Base-by-base conservation (phyloP, 768 basidiomycete species). In the Leucocoprinus leucothites region DNA sequence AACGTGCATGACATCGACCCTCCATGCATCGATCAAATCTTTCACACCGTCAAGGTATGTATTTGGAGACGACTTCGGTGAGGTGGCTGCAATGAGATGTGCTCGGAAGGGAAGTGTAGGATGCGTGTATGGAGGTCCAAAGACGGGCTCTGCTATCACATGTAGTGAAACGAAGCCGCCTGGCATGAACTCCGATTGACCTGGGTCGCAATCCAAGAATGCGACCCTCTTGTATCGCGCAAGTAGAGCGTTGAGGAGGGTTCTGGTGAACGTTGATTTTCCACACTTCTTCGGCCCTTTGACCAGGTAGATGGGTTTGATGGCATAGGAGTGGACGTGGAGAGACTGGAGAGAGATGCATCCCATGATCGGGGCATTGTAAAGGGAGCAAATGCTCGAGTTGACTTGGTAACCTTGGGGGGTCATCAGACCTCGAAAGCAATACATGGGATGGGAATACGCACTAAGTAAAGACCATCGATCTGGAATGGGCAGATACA, bases 181-280 rank as follows among this genome's bases (percentile, higher is more conserved):
- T 0, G 91, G 87, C 0, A 89, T 87, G 65, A 98, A 96, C 68
- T 98, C 95, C 3, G 93, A 89, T 69, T 99, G 96, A 16, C 96
- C 96, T 3, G 91, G 62, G 69, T 99, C 96, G 57, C 90, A 91
- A 66, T 98, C 96, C 7, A 99, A 78, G 66, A 82, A 97, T 0
- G 94, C 95, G 2, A 98, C 92, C n/a, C 77, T 78, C 21, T 76
- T 75, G 71, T 91, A 91, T 87, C 74, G 73, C 28, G 65, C 69
- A 24, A 89, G 66, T 26, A 99, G 72, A 11, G 72, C 73, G 64
- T 97, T 97, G 14, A 89, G 65, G 13, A 92, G 65, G 1, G 82
- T 82, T 51, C 89, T 75, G 0, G 89, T 84, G 63, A 98, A 88
- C 0, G 91, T 92, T 58, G 93, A 96, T 69, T 99, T 99, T 0